A percentile compares a stretch with the other conserved stretches of the same genome.
phyloP scores from a whole-genome alignment of 164 flowering plant species.

The Nymphaea thermarum region DNA sequence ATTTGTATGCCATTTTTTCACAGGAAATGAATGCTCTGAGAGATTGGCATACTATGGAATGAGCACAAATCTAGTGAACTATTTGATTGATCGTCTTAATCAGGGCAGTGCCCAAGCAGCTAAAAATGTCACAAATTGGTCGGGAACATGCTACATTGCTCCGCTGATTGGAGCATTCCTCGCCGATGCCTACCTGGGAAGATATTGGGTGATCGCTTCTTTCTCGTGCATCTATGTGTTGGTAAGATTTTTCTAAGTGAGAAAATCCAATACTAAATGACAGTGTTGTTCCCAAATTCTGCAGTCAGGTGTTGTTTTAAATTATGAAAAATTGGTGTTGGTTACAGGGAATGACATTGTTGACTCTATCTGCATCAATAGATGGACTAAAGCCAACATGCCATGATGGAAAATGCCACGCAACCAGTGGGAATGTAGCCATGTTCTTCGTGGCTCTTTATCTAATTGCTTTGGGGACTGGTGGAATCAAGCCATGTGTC shows the following conservation, averaged over 20 bases:
- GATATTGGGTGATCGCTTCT: slow-evolving; percentile 26
- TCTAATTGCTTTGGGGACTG: slow-evolving; percentile 22
- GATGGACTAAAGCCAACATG: slow-evolving; percentile 23
- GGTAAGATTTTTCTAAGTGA: slow-evolving; percentile 12
- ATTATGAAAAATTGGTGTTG: background rate
- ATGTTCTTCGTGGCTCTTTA: slow-evolving; percentile 16
- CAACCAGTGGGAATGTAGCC: slow-evolving; percentile 5
- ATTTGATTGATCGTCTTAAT: slow-evolving; percentile 14
- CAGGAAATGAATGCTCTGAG: slow-evolving; percentile 36
- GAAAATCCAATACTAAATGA: background rate
- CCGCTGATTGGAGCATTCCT: slow-evolving; percentile 32
- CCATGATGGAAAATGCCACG: slow-evolving; percentile 11
- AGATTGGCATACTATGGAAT: slow-evolving; percentile 37
- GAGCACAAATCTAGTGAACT: slow-evolving; percentile 24
- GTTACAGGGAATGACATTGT: slow-evolving; percentile 26
- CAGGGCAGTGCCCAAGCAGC: slow-evolving; percentile 18
- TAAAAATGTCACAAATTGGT: slow-evolving; percentile 24
- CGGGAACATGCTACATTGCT: slow-evolving; percentile 29
- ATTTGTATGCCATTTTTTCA: background rate
- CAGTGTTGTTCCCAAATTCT: too few relatives aligned
- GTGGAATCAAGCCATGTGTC: slow-evolving; percentile 30
- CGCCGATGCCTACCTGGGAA: slow-evolving; percentile 31
- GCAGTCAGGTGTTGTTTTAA: too few relatives aligned
- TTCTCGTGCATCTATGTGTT: slow-evolving; percentile 24
- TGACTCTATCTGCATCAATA: slow-evolving; percentile 21